A percentile compares a stretch with the other conserved stretches of the same genome.
Evolutionary conservation across 495 filamentous ascomycete genomes (phyloP).

Genomic region (Penicillium subrubescens): DNA sequence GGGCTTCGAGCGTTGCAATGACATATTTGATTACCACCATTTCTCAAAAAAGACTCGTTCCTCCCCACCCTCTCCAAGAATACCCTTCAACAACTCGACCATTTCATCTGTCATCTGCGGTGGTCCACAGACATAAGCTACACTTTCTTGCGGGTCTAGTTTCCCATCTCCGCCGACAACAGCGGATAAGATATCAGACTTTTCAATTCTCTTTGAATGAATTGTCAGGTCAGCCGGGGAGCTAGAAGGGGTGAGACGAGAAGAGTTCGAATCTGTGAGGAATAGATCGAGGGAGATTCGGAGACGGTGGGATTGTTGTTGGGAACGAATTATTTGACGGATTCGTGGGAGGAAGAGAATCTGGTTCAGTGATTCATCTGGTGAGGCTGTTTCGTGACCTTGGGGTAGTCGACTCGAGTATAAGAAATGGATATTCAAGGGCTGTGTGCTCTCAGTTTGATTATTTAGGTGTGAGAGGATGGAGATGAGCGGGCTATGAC

Average conservation of each 20-base stretch:
- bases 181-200: constrained; percentile 50
- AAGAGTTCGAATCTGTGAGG: constrained; percentile 31
- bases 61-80: constrained; percentile 52
- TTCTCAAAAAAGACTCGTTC: constrained; percentile 76
- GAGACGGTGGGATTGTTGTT: constrained; percentile 31
- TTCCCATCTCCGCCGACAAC: constrained; percentile 40
- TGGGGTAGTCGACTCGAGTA: constrained; percentile 47
- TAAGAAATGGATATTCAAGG: constrained; percentile 39
- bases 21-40: constrained; percentile 67
- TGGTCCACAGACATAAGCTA: constrained; percentile 80
- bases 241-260: constrained; percentile 6
- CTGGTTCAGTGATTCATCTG: constrained; percentile 57
- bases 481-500: constrained; percentile 58
- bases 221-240: constrained; percentile 39
- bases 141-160: constrained; percentile 47
- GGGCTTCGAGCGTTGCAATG: neutral
- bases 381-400: constrained; percentile 19
- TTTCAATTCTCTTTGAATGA: constrained; percentile 49
- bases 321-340: constrained; percentile 41
- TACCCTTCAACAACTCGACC: constrained; percentile 53
- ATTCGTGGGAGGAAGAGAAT: constrained; percentile 60
- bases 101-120: constrained; percentile 80
- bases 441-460: constrained; percentile 23
- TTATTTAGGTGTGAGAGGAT: constrained; percentile 51
- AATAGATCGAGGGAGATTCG: constrained; percentile 43